Base-by-base conservation (phyloP, 441 rosid genomes). In the Corymbia citriodora region DNA sequence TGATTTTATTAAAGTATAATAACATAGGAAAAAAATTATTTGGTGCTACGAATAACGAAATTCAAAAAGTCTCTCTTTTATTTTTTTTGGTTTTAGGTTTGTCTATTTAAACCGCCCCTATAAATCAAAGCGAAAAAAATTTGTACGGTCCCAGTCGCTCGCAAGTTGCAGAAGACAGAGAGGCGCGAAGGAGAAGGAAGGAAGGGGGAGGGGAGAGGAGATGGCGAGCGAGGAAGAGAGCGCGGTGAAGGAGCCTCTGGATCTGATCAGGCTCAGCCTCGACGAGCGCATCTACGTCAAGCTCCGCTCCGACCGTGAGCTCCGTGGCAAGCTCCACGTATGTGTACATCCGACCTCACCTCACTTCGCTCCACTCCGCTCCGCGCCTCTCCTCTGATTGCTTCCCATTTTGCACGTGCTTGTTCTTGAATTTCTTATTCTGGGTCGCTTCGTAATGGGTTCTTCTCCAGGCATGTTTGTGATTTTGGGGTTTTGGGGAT, bases 221-320 rank as follows among this genome's bases (percentile, higher is more conserved):
- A 79, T 79, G 85, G 85, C 85, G 65, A 33, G 92, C 88, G 99
- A 98, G 89, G 99, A 98, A 91, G 99, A 98, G 45, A 97, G 98
- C 88, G 95, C 99, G 55, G 99, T 97, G 23, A 97, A 96, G 92
- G 99, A 98, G 95, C 99, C 99, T 13, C 91, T 98, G 95, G 99
- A 98, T 96, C 97, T 98, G 87, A 98, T 98, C 65, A 95, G 99
- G 13, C 96, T 98, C 87, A 98, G 99, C 91, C 98, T 98, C 70
- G 99, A 98, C 91, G 99, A 98, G 94, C 98, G 99, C 88, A 98
- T 98, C 93, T 97, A 97, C 90, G 99, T 98, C 93, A 98, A 98
- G 96, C 99, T 98, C 93, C 97, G 99, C n/a, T 96, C 99, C 86
- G 99, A 98, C 88, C 99, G 99, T 65, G 99, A 98, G 89, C 99